phyloP scores from a whole-genome alignment of 768 basidiomycete genomes.

The Tubosaeta sp. region DNA sequence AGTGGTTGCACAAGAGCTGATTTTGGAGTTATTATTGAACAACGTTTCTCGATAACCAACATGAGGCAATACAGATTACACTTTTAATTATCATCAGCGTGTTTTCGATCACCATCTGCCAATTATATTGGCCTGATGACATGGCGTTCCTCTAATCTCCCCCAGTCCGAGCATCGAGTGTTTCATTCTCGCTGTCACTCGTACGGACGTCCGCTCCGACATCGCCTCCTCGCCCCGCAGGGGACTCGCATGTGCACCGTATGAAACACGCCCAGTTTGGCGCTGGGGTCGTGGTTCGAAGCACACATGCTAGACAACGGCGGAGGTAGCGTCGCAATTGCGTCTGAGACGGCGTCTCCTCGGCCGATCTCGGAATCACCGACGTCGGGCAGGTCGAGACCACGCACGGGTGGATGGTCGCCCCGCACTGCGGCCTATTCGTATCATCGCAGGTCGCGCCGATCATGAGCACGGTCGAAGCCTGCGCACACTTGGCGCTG shows the following conservation, averaged over 20 bases:
- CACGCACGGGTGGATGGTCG: neutral
- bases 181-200: neutral
- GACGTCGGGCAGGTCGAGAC: neutral
- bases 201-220: neutral
- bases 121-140: neutral
- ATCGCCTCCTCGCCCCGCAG: neutral
- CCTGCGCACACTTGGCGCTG: neutral
- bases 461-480: neutral
- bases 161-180: neutral
- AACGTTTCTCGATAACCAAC: neutral
- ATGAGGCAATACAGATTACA: neutral
- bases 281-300: neutral
- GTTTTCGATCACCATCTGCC: constrained; percentile 4
- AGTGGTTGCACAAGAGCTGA: constrained; percentile 50
- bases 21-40: neutral
- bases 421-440: neutral
- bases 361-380: neutral
- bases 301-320: neutral
- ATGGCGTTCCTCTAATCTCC: neutral
- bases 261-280: neutral
- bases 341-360: neutral
- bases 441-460: neutral
- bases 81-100: neutral
- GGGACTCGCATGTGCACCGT: neutral
- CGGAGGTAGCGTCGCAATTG: constrained; percentile 5